Evolutionary conservation across 306 rosid genomes (phyloP), one percentile per base, ranked within the genome.

Genomic region (Cercis canadensis): DNA sequence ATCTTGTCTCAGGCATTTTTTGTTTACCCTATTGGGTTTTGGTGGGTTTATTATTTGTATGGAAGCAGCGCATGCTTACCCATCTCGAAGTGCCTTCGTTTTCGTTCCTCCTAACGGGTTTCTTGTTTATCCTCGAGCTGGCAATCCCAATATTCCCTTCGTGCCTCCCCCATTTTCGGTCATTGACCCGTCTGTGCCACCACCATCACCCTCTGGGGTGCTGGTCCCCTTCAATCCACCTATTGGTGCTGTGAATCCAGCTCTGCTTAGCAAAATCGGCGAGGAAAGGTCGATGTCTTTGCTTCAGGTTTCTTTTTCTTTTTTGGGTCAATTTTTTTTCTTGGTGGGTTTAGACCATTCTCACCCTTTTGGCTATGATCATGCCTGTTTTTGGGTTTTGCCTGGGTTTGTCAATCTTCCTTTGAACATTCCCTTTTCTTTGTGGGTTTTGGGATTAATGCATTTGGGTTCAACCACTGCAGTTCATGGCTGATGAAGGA

Each of bases 401-500:
- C 9, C 15, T 8, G 29, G 14, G 15, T 13, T 14, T 49, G 2
- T 49, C 21, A n/a, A 49, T 34, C 4, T 46, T 15, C 8, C 6
- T 64, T 9, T 32, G 11, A 36, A 12, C 0, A 9, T 49, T 65
- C 11, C 14, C 15, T 36, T 13, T 15, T 6, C 0, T 36, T 47
- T 12, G 15, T 32, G 47, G 76, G 34, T 62, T 57, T 24, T 47
- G 6, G 44, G 21, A 6, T 9, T 66, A 15, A 2, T 37, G 15
- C 32, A 18, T 60, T 5, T 54, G 72, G 75, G 56, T 68, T 67
- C 34, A 6, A 32, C 33, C 2, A 0, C 51, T 75, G 70, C 51
- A 83, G 87, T 79, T 55, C 19, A 72, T 79, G 58, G 70, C 29
- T 57, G 73, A 83, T 32, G 80, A 83, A 72, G 77, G 79, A 14